Base-by-base conservation (phyloP, 139 green algal species). In the Volvox reticuliferus region DNA sequence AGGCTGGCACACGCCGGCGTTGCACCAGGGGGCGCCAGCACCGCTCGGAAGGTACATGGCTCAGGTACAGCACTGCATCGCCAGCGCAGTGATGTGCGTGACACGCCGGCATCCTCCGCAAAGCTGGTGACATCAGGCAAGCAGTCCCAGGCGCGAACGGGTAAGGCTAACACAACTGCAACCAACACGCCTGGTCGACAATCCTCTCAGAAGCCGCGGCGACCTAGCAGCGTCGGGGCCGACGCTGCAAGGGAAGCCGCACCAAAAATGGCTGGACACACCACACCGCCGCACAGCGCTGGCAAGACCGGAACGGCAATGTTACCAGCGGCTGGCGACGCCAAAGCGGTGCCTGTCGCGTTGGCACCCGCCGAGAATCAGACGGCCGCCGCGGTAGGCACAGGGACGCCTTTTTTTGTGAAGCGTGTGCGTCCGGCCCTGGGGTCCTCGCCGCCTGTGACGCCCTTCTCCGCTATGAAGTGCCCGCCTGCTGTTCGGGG, bases 401-500 rank as follows among this genome's bases (percentile, higher is more conserved):
- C 44, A 9, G 69, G 44, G 20, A 89, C 85, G 69, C 85, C 85
- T 6, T 89, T 89, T 26, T 78, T 89, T 28, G 28, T 89, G 18
- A 55, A 61, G 37, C 85, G 85, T n/a, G 50, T 73, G 68, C 85
- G 85, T 44, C 85, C 69, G 12, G 85, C 62, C 19, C 24, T 63
- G n/a, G 37, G 24, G 0, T 30, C 62, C 1, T 82, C 85, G 17
- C 85, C 85, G 17, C 85, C 85, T 2, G 18, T 89, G 17, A 89
- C 85, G 17, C 85, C 85, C 3, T 89, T 89, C n/a, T 69, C 68
- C 0, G 5, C 28, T 26, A 82, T 89, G 68, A 89, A 89, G 85
- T 30, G 26, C 12, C 85, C 68, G 26, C 21, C 85, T 0, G 35
- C n/a, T 6, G 84, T 9, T 55, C 44, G 44, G 44, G 44, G 44